A percentile compares a stretch with the other conserved stretches of the same genome.
These are phyloP conservation scores for Aspergillus spinulosporus DNA, from an alignment of 2,329 filamentous ascomycete species.

Conservation along the genomic window DNA sequence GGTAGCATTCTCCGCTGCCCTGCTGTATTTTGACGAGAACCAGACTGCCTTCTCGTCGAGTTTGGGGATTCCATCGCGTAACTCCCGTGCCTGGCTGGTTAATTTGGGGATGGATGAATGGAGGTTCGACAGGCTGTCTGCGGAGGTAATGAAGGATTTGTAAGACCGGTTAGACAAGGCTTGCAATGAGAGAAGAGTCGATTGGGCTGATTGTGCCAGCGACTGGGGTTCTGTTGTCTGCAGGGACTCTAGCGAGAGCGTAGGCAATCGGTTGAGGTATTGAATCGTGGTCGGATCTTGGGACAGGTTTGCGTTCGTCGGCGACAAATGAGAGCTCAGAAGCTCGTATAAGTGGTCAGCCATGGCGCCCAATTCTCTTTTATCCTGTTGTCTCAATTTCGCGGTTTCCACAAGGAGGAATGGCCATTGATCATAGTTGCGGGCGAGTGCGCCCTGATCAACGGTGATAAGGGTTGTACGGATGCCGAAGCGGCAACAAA, in stretches of 20 bases:
- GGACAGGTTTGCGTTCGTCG: conserved; percentile 28
- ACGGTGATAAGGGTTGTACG: conserved; percentile 16
- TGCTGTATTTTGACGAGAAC: conserved; percentile 83
- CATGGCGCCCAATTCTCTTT: conserved; percentile 46
- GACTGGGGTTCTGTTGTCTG: conserved; percentile 73
- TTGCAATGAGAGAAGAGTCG: conserved; percentile 79
- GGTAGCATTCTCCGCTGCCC: conserved; percentile 66
- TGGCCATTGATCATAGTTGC: background rate
- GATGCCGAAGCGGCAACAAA: conserved; percentile 33
- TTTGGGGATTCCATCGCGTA: conserved; percentile 72
- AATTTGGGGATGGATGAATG: conserved; percentile 70
- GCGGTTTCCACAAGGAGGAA: background rate
- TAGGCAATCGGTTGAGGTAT: conserved; percentile 77
- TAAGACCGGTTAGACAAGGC: conserved; percentile 86
- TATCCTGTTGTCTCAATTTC: background rate
- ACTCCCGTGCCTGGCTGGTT: conserved; percentile 62
- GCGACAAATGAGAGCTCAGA: conserved; percentile 62
- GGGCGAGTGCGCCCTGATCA: background rate
- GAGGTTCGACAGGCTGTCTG: conserved; percentile 73
- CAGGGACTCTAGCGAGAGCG: conserved; percentile 72
- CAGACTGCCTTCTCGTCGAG: conserved; percentile 75
- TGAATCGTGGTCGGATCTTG: conserved; percentile 42
- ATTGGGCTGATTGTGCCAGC: conserved; percentile 78
- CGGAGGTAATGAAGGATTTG: conserved; percentile 77
- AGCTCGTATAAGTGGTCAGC: conserved; percentile 75